Evolutionary conservation across 139 green algal genomes (phyloP).

Genomic region (Asterochloris erici): DNA sequence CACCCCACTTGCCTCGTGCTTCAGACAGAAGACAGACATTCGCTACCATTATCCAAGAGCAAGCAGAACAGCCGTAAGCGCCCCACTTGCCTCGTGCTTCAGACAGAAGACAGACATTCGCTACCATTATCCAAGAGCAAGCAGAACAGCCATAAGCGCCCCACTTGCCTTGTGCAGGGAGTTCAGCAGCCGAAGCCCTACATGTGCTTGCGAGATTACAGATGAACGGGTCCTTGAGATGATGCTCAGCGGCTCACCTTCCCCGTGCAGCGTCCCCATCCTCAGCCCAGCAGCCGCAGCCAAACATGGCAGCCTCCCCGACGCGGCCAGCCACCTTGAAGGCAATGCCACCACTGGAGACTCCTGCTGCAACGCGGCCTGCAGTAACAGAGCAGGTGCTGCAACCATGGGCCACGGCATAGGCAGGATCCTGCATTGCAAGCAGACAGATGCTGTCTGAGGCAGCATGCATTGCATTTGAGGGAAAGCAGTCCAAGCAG

Average conservation of each 20-base stretch:
- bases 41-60: too few species aligned
- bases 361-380: slow-evolving; percentile 61
- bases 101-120: too few species aligned
- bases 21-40: too few species aligned
- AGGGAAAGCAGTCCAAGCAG: neutral
- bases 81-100: too few species aligned
- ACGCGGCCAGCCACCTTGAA: slow-evolving; percentile 74
- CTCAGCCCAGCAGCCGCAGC: slow-evolving; percentile 75
- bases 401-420: neutral
- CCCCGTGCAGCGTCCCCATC: slow-evolving; percentile 10
- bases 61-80: too few species aligned
- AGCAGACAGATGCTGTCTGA: neutral
- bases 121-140: too few species aligned
- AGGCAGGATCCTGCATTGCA: too few species aligned
- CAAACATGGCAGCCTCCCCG: slow-evolving; percentile 76
- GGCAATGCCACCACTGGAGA: slow-evolving; percentile 81
- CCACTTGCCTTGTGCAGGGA: too few species aligned
- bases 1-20: too few species aligned
- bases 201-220: too few species aligned
- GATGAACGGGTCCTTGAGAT: too few species aligned
- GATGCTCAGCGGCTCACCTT: neutral
- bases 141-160: too few species aligned
- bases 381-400: neutral
- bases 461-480: neutral
- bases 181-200: neutral